Percentiles rank a stretch among this genome's conserved stretches.
These are phyloP conservation scores for Selaginella moellendorffii DNA, from an alignment of 75 land plant species.

Conservation along the genomic window DNA sequence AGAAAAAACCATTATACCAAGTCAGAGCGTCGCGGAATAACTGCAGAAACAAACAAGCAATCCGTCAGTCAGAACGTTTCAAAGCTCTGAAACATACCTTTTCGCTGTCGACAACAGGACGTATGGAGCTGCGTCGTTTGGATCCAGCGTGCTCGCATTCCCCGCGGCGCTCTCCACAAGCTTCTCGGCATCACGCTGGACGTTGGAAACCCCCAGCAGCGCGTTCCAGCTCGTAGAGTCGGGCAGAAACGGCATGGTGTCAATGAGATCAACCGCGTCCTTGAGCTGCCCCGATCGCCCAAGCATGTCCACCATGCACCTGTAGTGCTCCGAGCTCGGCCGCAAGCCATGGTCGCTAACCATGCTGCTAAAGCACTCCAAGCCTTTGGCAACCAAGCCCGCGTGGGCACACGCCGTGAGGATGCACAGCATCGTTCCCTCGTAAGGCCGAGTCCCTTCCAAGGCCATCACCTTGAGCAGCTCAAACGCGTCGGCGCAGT, in stretches of 20 bases:
- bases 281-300: background rate
- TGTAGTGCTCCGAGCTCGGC: background rate
- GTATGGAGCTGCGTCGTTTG: background rate
- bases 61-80: no score
- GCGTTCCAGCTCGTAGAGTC: background rate
- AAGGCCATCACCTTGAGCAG: background rate
- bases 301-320: background rate
- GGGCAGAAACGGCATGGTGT: background rate
- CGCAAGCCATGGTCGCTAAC: background rate
- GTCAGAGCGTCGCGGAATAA: no score
- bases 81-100: background rate
- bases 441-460: background rate
- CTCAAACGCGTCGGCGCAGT: background rate
- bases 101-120: background rate
- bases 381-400: background rate
- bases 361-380: background rate
- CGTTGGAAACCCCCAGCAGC: background rate
- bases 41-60: no score
- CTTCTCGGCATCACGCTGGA: background rate
- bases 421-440: background rate
- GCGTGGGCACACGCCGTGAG: background rate
- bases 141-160: background rate
- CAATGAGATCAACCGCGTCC: background rate
- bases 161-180: background rate
- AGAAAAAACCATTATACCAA: no score